These are phyloP conservation scores for Volvox africanus DNA, from an alignment of 139 green algal species.

Conservation along the genomic window DNA sequence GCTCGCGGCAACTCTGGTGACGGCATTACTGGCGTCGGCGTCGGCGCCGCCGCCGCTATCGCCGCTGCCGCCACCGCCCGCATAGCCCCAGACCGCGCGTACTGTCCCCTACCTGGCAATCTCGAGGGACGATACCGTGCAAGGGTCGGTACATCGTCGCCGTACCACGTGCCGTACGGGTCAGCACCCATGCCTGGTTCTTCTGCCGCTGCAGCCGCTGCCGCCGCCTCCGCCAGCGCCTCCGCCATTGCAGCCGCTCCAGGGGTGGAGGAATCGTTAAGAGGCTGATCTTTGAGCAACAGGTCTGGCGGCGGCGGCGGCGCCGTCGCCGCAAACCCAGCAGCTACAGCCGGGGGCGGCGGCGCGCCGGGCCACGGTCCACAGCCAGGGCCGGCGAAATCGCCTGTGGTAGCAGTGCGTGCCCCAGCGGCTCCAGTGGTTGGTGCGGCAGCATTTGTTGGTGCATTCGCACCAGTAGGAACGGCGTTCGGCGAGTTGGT, in stretches of 20 bases:
- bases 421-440: neutral
- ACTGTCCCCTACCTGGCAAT: neutral
- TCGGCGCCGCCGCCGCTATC: neutral
- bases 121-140: neutral
- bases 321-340: neutral
- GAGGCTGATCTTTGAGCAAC: neutral
- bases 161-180: neutral
- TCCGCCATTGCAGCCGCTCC: neutral
- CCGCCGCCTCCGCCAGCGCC: neutral
- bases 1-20: neutral
- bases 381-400: too few species aligned
- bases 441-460: neutral
- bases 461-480: neutral
- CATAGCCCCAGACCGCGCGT: too few species aligned
- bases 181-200: neutral
- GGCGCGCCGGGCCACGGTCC: neutral
- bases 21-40: neutral
- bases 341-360: neutral
- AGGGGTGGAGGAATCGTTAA: neutral
- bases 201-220: neutral
- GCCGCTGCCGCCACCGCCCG: too few species aligned
- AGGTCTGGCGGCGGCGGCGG: neutral
- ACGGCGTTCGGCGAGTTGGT: neutral
- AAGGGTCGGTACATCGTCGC: neutral
- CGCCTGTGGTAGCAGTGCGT: neutral